Percentiles rank a stretch among this genome's conserved stretches.
These are phyloP conservation scores for Dalechampia spathulata DNA, from an alignment of 441 rosid species.

Conservation along the genomic window DNA sequence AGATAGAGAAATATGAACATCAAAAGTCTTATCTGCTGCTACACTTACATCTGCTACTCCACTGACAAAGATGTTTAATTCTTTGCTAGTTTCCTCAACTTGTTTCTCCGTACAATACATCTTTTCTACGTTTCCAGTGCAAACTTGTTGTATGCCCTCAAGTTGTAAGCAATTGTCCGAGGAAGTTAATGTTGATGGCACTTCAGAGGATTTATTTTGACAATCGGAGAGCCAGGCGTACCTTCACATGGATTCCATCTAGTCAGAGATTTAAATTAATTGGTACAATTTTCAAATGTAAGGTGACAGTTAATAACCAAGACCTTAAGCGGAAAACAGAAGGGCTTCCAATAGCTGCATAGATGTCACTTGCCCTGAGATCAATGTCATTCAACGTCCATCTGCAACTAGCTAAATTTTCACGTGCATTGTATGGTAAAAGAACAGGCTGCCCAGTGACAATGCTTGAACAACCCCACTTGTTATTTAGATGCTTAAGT, in stretches of 20 bases:
- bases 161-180: constrained; percentile 19
- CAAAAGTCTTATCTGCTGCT: constrained; percentile 25
- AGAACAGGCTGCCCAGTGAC: constrained; percentile 56
- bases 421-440: constrained; percentile 36
- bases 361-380: constrained; percentile 47
- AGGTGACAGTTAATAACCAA: constrained; percentile 6
- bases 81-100: constrained; percentile 22
- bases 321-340: constrained; percentile 77
- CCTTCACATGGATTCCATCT: constrained; percentile 27
- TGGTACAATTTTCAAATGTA: constrained; percentile 5
- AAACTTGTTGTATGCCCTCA: constrained; percentile 23
- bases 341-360: constrained; percentile 57
- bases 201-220: constrained; percentile 18
- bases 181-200: constrained; percentile 29
- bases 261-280: constrained; percentile 16
- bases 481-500: constrained; percentile 58
- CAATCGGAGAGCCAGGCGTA: constrained; percentile 64
- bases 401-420: constrained; percentile 23
- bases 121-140: constrained; percentile 10
- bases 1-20: constrained; percentile 1
- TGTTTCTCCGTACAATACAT: constrained; percentile 13
- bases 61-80: constrained; percentile 15
- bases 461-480: constrained; percentile 72
- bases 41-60: constrained; percentile 26
- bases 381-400: constrained; percentile 48